Percentiles rank a stretch among this genome's conserved stretches.
Evolutionary conservation across 441 rosid species (phyloP).

Genomic region (Pelargonium myrrhifolium): DNA sequence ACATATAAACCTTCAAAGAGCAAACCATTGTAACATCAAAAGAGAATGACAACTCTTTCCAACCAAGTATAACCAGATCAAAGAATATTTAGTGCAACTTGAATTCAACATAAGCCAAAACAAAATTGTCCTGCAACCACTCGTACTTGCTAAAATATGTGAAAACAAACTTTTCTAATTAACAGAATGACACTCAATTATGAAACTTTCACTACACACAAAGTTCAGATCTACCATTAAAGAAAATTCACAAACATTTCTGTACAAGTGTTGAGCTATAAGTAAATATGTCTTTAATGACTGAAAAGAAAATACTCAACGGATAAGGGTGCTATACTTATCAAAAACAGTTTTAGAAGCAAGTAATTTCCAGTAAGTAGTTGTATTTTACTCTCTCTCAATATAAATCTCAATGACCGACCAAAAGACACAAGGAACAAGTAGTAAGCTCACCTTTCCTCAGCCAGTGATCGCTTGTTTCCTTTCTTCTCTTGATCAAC

Average conservation of each 20-base stretch:
- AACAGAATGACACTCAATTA: too few relatives aligned
- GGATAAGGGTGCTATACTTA: too few relatives aligned
- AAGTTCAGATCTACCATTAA: too few relatives aligned
- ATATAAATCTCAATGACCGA: not conserved
- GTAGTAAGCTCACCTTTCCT: conserved; percentile 50
- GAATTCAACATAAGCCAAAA: not conserved
- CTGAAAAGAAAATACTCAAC: too few relatives aligned
- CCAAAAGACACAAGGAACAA: not conserved
- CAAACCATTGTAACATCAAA: not conserved
- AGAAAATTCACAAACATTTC: too few relatives aligned
- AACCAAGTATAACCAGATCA: not conserved
- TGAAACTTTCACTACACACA: too few relatives aligned
- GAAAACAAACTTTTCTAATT: not conserved
- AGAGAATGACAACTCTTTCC: not conserved
- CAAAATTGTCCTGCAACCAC: not conserved
- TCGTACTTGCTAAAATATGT: not conserved
- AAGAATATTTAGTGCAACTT: not conserved
- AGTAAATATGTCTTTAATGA: too few relatives aligned
- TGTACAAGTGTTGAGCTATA: too few relatives aligned
- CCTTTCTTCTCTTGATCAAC: conserved; percentile 77
- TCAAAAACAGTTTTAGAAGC: not conserved
- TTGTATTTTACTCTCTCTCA: not conserved
- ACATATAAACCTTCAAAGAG: not conserved
- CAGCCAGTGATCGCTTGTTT: conserved; percentile 60
- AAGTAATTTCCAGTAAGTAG: not conserved